Base-by-base conservation (phyloP, 345 rosid genomes). In the Jatropha curcas region DNA sequence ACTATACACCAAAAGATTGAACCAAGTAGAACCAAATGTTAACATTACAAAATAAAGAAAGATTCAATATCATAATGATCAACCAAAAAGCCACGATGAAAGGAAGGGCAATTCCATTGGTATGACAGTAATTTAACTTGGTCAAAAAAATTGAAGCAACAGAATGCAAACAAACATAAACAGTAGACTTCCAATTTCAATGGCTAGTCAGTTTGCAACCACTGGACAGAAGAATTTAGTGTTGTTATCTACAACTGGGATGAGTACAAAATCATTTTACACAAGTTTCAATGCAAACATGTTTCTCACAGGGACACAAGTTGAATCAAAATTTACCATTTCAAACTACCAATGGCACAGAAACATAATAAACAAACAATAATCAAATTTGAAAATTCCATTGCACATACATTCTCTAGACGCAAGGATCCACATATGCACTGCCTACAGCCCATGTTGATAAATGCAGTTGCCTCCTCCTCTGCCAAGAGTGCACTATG, bases 391-490 rank as follows among this genome's bases (percentile, higher is more conserved):
- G 59, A 70, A 65, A 67, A 1, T 16, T n/a, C 41, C 25, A 27
- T 37, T 33, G 71, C 60, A 69, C 80, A 83, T 78, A 92, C 98
- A 62, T 89, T 82, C 79, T 94, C 98, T 75, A 94, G 97, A 46
- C 97, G 87, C 74, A 94, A 78, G 73, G 97, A 85, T 58, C 97
- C 98, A 79, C 97, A 94, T 81, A 89, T 80, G 66, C 91, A 86
- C n/a, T 67, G 98, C 93, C 93, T 70, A 94, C 84, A 68, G 98
- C 87, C 97, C 98, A 94, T 31, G 84, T 86, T 67, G 98, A 94
- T 60, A 94, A n/a, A 70, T 58, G 97, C 88, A 69, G 82, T 81
- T 48, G 97, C 93, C 84, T 94, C 98, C 86, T 94, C 98, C 87
- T 90, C 98, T 30, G 84, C 88, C 80, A 82, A 79, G 52, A 92